Percentiles rank a stretch among this genome's conserved stretches.
These are phyloP conservation scores for Jatropha podagrica DNA, from an alignment of 441 rosid species.

Conservation along the genomic window DNA sequence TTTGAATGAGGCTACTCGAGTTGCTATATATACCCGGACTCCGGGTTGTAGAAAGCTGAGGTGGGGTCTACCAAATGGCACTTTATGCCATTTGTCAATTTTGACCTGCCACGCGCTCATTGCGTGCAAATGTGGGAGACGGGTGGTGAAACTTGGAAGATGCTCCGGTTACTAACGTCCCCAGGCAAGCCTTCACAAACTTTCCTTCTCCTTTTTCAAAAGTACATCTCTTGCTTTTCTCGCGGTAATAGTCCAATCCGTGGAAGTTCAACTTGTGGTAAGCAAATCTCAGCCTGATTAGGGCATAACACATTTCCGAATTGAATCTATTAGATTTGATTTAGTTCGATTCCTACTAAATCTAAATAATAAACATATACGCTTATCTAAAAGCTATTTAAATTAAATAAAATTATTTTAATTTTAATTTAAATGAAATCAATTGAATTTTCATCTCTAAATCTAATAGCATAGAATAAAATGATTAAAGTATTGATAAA, in stretches of 20 bases:
- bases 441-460: no score
- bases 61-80: conserved; percentile 7
- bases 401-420: no score
- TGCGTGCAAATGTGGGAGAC: background rate
- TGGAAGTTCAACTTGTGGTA: no score
- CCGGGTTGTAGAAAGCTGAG: background rate
- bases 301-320: no score
- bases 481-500: no score
- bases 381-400: no score
- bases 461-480: no score
- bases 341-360: no score
- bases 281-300: no score
- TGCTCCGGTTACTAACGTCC: background rate
- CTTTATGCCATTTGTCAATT: conserved; percentile 18
- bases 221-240: background rate
- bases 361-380: no score
- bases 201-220: background rate
- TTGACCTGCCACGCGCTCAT: conserved; percentile 27
- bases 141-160: background rate
- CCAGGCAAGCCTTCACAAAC: background rate
- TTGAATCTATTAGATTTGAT: no score
- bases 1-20: background rate
- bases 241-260: background rate
- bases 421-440: no score
- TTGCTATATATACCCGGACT: conserved; percentile 16